phyloP scores from a whole-genome alignment of 75 land plant genomes.

The Picea glauca region DNA sequence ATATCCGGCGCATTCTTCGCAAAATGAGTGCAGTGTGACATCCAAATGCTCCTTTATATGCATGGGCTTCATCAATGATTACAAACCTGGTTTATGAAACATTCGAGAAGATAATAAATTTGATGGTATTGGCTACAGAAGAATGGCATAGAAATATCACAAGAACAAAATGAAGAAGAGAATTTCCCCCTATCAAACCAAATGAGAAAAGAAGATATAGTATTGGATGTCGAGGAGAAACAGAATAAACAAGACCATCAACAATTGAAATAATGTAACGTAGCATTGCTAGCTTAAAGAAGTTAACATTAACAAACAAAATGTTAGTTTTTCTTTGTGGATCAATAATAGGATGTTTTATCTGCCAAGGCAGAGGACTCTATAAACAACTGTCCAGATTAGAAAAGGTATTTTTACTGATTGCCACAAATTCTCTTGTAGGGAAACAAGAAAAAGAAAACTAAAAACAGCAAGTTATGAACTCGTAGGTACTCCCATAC shows the following conservation, averaged over 20 bases:
- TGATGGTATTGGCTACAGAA: neutral
- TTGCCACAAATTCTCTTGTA: neutral
- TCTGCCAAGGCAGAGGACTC: neutral
- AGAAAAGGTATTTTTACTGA: neutral
- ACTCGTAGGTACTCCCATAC: constrained; percentile 23
- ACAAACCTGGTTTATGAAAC: constrained; percentile 51
- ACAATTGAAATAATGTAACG: neutral
- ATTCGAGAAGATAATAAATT: neutral
- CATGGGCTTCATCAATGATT: constrained; percentile 98
- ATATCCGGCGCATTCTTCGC: constrained; percentile 78
- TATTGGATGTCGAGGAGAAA: neutral
- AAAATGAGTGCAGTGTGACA: constrained; percentile 89
- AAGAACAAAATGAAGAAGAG: neutral
- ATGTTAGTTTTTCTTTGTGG: neutral
- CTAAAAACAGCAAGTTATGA: neutral
- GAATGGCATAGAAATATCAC: neutral
- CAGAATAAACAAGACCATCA: neutral
- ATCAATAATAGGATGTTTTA: neutral
- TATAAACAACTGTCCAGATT: neutral
- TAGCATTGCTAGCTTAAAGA: neutral
- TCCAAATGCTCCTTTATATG: constrained; percentile 97
- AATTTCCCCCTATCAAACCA: neutral
- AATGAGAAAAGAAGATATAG: neutral
- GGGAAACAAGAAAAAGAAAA: neutral
- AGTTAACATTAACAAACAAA: neutral